Percentiles rank a stretch among this genome's conserved stretches.
These are phyloP conservation scores for Choiromyces venosus DNA, from an alignment of 495 filamentous ascomycete species.

Conservation along the genomic window DNA sequence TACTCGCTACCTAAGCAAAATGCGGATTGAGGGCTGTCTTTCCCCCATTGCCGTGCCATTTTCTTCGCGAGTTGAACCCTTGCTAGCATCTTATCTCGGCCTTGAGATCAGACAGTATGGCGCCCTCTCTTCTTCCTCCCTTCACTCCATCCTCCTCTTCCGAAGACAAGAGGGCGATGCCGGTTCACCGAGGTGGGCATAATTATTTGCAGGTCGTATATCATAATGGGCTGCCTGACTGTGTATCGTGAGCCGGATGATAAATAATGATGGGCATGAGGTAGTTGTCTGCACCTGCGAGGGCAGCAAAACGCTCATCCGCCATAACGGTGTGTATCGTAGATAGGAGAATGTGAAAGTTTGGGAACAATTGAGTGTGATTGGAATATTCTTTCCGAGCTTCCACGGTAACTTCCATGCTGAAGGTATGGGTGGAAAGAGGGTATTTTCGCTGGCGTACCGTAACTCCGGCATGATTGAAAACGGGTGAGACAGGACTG, in stretches of 20 bases:
- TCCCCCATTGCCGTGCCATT: slow-evolving; percentile 12
- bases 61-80: slow-evolving; percentile 24
- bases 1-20: slow-evolving; percentile 1
- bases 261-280: not conserved
- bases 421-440: not conserved
- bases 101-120: slow-evolving; percentile 21
- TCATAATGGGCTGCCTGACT: slow-evolving; percentile 2
- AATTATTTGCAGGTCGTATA: not conserved
- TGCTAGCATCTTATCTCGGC: slow-evolving; percentile 13
- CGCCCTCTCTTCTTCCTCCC: slow-evolving; percentile 15
- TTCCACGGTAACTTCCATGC: not conserved
- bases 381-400: not conserved
- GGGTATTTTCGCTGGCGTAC: not conserved
- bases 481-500: not conserved
- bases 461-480: not conserved
- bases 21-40: slow-evolving; percentile 6
- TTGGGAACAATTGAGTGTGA: not conserved
- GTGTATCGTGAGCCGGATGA: not conserved
- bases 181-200: not conserved
- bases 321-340: not conserved
- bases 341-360: not conserved
- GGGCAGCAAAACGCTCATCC: not conserved
- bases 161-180: not conserved
- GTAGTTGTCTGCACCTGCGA: not conserved
- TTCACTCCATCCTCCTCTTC: slow-evolving; percentile 2